Evolutionary conservation across 1,139 yeast species (phyloP).

Genomic region (Geotrichum histeridarum): DNA sequence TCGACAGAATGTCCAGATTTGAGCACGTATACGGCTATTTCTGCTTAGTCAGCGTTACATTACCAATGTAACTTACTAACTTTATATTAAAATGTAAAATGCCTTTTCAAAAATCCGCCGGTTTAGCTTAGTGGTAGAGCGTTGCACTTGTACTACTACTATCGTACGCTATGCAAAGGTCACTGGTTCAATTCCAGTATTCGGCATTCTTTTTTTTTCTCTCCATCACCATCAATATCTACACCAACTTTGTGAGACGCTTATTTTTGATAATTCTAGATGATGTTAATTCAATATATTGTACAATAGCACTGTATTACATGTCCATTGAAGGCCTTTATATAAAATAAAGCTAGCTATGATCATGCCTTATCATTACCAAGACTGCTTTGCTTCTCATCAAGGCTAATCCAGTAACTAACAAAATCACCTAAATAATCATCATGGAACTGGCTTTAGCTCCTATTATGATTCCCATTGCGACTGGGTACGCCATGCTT

Average conservation of each 20-base stretch:
- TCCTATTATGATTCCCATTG: conserved; percentile 57
- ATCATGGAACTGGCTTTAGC: conserved; percentile 49
- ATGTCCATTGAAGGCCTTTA: background rate
- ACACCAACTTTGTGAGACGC: too few relatives aligned
- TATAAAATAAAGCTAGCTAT: background rate
- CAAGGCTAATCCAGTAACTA: background rate
- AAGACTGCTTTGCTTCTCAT: background rate
- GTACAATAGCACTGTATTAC: too few relatives aligned
- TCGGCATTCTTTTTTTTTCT: conserved; percentile 39
- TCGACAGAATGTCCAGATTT: too few relatives aligned
- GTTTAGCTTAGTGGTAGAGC: conserved; percentile 21
- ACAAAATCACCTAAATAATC: too few relatives aligned
- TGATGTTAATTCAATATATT: too few relatives aligned
- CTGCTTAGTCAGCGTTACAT: too few relatives aligned
- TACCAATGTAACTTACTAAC: too few relatives aligned
- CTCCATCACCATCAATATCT: background rate
- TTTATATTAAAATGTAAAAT: too few relatives aligned
- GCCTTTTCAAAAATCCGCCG: too few relatives aligned
- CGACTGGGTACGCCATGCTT: conserved; percentile 49
- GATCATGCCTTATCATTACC: background rate
- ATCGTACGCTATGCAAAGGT: conserved; percentile 46
- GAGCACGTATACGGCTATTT: too few relatives aligned
- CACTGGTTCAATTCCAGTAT: conserved; percentile 33
- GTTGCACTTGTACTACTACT: conserved; percentile 13
- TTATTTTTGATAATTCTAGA: too few relatives aligned